Base-by-base conservation (phyloP, 2,329 filamentous ascomycete species). In the Ophiostoma sp. region DNA sequence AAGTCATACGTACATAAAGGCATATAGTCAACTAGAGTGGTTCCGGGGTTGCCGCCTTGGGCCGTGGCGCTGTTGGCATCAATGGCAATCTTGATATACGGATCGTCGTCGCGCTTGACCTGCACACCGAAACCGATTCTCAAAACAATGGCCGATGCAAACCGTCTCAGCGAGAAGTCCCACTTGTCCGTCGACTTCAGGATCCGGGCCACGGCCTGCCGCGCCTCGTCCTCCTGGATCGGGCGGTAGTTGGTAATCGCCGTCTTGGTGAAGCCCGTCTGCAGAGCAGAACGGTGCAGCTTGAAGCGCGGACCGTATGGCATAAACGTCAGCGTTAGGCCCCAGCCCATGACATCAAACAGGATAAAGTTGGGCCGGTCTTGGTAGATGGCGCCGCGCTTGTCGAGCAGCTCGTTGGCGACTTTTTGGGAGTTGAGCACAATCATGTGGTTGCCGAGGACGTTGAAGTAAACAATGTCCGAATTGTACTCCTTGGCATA, bases 1-100 rank as follows among this genome's bases (percentile, higher is more conserved):
- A 12, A 31, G 17, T 11, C 33, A 33, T 45, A 28, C 63, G 12
- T 25, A 68, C 63, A 50, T 11, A 45, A 33, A 0, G 86, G 86
- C 70, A 87, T 85, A 74, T 84, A 82, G 76, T 87, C 86, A 15
- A 87, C 83, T 1, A 85, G 78, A 1, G 82, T 84, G 4, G 79
- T 79, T 17, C 79, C 80, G 19, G 80, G 78, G 36, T 78, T 76
- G 36, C 77, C 78, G 19, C 78, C 78, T 31, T 79, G 82, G 75
- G 73, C 79, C 39, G 78, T 79, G 61, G 76, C 75, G 5, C 74
- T 66, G 71, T 74, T 74, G 64, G 74, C 76, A 7, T 70, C 76
- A 12, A 70, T 71, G 7, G 82, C 81, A 74, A 83, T 79, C 70
- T 83, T 77, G 39, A 85, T 80, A 71, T 82, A 84, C 0, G 82